Conservation (phyloP, 2,329 filamentous ascomycete genomes). For the Penicillium sp. region DNA sequence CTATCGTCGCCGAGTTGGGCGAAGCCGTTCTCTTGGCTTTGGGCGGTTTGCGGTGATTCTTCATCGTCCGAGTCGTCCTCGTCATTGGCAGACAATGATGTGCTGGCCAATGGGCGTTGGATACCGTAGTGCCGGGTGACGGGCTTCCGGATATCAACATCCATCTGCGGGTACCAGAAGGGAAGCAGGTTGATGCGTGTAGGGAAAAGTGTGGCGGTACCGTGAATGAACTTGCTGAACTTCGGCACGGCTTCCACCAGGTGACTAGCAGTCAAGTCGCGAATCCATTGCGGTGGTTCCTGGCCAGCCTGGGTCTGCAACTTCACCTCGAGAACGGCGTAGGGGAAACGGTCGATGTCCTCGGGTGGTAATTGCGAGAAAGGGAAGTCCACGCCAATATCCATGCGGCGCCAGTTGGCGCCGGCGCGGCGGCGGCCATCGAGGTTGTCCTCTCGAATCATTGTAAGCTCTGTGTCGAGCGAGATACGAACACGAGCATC, state of each 20-base stretch:
- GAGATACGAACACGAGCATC: conserved; percentile 96
- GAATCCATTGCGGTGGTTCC: conserved; percentile 94
- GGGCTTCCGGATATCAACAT: conserved; percentile 94
- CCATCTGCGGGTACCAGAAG: conserved; percentile 99
- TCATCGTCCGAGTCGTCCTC: conserved; percentile 75
- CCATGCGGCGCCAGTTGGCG: conserved; percentile 93
- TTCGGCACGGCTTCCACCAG: conserved; percentile 98
- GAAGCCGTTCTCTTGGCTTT: conserved; percentile 4
- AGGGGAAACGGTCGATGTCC: conserved; percentile 90
- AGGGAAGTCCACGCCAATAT: conserved; percentile 95
- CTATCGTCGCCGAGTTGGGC: conserved; percentile 39
- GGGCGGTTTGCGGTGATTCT: conserved; percentile 43
- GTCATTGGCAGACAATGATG: conserved; percentile 75
- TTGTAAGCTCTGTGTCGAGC: conserved; percentile 91
- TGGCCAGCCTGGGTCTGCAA: conserved; percentile 94
- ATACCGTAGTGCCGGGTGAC: conserved; percentile 89
- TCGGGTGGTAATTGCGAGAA: conserved; percentile 85
- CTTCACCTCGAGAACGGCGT: conserved; percentile 95
- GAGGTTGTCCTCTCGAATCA: conserved; percentile 93
- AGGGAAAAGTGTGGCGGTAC: conserved; percentile 84
- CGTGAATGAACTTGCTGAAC: conserved; percentile 99
- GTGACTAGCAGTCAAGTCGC: conserved; percentile 88
- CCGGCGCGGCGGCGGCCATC: conserved; percentile 77
- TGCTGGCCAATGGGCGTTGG: conserved; percentile 74
- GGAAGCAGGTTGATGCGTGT: conserved; percentile 85